Evolutionary conservation across 345 rosid genomes (phyloP), one percentile per base, ranked within the genome.

Genomic region (Erucastrum elatum): DNA sequence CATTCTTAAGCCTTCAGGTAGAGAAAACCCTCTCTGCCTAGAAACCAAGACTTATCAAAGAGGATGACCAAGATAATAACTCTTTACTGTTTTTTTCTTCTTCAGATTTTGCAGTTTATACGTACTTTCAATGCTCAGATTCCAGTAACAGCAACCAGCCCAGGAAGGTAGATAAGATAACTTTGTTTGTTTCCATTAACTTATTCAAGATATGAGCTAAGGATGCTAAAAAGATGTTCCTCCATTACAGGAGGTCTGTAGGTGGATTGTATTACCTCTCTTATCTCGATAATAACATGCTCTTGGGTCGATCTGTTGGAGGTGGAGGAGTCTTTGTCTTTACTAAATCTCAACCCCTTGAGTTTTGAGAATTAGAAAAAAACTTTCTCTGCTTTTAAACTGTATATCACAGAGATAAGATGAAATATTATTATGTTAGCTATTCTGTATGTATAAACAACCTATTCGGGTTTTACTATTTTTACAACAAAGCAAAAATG

Each of bases 321-420:
- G 92, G 98, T 53, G 98, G 97, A n/a, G 97, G 98, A 67, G 88
- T 90, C 21, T 92, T 94, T 80, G 86, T 94, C 63, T 94, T 94
- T 79, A 90, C 94, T 33, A 88, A 79, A 78, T 86, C 94, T 81
- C 96, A 92, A 82, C 88, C 96, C 63, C 89, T 94, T 3, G 61
- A 87, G 39, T 81, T 87, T 3, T 89, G 85, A 85, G 55, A 75
- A 77, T 55, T 65, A 30, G 12, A 25, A 26, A 58, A 62, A 0
- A 66, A 34, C 62, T 35, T 26, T 80, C 69, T 76, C 69, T 71
- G 63, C 26, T 11, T 72, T 41, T 25, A 4, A 29, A 44, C 68
- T 66, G 68, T 78, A 71, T 56, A 66, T 60, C 68, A 66, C 27
- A 72, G 51, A 72, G 72, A 78, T 34, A 37, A 71, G 37, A 66